These are phyloP conservation scores for Powellomyces hirtus DNA, from an alignment of 192 early-diverging fungal genomes.

Conservation along the genomic window DNA sequence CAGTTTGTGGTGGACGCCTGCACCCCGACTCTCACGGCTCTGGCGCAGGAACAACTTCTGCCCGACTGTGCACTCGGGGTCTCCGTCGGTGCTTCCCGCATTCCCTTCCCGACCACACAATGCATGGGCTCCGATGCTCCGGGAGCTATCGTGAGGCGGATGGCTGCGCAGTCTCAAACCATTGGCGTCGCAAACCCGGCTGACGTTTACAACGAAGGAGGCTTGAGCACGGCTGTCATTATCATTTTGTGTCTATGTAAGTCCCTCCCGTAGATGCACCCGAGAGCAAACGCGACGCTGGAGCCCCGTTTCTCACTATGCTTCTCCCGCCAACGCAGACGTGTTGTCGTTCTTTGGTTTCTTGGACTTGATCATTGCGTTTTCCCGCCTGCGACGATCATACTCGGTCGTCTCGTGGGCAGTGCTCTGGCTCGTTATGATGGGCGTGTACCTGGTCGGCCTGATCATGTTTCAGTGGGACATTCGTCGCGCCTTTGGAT, in stretches of 20 bases:
- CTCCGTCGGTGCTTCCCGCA: background rate
- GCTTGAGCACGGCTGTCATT: background rate
- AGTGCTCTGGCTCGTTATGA: constrained; percentile 5
- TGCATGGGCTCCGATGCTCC: constrained; percentile 11
- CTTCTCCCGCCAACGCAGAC: background rate
- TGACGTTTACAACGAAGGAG: background rate
- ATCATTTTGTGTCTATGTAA: constrained; percentile 9
- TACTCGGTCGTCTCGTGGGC: constrained; percentile 23
- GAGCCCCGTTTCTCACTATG: no score
- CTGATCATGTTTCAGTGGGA: background rate
- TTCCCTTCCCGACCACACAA: constrained; percentile 6
- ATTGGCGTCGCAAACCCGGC: constrained; percentile 1
- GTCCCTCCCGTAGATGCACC: constrained; percentile 1
- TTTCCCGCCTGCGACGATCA: constrained; percentile 15
- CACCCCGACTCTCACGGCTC: background rate
- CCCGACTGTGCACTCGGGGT: constrained; percentile 7
- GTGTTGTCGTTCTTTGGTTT: constrained; percentile 7
- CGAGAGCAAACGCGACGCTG: no score
- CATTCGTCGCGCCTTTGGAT: constrained; percentile 9
- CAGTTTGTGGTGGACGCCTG: constrained; percentile 7
- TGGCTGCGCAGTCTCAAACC: background rate
- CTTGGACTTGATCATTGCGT: constrained; percentile 4
- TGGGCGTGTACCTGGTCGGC: background rate
- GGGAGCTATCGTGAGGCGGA: background rate
- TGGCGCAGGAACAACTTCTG: background rate